Percentiles rank a stretch among this genome's conserved stretches.
Evolutionary conservation across 2,329 filamentous ascomycete species (phyloP).

Genomic region (Fusarium subtropicale): DNA sequence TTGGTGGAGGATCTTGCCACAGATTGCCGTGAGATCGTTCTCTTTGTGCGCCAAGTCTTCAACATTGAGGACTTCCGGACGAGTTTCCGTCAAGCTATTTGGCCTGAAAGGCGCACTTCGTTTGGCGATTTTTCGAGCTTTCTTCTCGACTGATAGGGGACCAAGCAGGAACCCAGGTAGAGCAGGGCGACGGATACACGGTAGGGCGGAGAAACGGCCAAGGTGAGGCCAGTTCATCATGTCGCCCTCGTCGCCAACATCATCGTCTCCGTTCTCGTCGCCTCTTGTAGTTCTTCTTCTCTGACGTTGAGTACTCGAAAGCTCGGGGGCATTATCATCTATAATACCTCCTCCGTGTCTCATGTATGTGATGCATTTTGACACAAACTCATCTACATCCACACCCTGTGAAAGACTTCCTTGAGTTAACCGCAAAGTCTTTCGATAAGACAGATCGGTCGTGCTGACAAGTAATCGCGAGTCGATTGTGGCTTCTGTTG

Average conservation of each 20-base stretch:
- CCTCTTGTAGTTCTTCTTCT: constrained; percentile 53
- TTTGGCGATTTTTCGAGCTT: constrained; percentile 75
- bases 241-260: constrained; percentile 78
- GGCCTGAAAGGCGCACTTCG: constrained; percentile 77
- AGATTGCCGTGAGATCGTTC: constrained; percentile 82
- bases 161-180: constrained; percentile 88
- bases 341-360: constrained; percentile 69
- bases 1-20: constrained; percentile 76
- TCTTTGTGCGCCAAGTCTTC: constrained; percentile 82
- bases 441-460: constrained; percentile 83
- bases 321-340: constrained; percentile 62
- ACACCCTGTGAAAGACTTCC: constrained; percentile 80
- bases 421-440: constrained; percentile 77
- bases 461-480: constrained; percentile 85
- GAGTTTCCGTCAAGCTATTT: constrained; percentile 74
- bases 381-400: constrained; percentile 91
- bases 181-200: constrained; percentile 77
- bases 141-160: constrained; percentile 89
- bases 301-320: constrained; percentile 62
- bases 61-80: constrained; percentile 80
- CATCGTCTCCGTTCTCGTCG: constrained; percentile 66
- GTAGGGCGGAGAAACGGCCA: constrained; percentile 80
- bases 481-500: constrained; percentile 89
- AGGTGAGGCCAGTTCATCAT: constrained; percentile 88
- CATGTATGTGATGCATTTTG: constrained; percentile 92